A percentile compares a stretch with the other conserved stretches of the same genome.
Conservation (phyloP, 2,329 filamentous ascomycete species). For the Alternaria ethzedia region DNA sequence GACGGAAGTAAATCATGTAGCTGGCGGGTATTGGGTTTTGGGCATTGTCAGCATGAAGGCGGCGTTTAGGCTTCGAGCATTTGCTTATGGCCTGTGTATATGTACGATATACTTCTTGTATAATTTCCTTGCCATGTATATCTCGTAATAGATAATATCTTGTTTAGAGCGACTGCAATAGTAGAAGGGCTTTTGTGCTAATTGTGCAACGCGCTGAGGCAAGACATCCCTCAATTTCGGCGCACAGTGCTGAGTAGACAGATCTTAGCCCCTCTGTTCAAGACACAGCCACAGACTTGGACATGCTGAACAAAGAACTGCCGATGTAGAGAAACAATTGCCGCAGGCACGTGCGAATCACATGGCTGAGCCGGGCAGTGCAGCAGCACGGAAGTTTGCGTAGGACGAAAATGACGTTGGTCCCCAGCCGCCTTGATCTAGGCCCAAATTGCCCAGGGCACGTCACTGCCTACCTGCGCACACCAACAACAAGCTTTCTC, state of each 20-base stretch:
- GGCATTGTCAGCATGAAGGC: not conserved
- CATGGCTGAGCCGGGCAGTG: not conserved
- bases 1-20: conserved; percentile 48
- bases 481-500: conserved; percentile 1
- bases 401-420: conserved; percentile 1
- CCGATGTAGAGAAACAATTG: not conserved
- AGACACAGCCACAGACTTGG: not conserved
- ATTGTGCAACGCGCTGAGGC: not conserved
- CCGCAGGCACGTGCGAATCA: not conserved
- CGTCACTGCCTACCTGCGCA: not conserved
- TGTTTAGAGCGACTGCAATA: not conserved
- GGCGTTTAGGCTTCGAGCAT: conserved; percentile 3
- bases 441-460: not conserved
- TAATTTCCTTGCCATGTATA: not conserved
- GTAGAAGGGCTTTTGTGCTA: not conserved
- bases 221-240: not conserved
- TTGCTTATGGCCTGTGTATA: not conserved
- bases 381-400: not conserved
- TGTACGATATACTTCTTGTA: conserved; percentile 6
- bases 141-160: conserved; percentile 6
- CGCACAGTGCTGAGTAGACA: not conserved
- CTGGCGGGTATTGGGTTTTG: not conserved
- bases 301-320: not conserved
- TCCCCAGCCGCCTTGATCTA: not conserved
- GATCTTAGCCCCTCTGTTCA: not conserved